Evolutionary conservation across 2,329 filamentous ascomycete species (phyloP).

Genomic region (Ascochyta rabiei): DNA sequence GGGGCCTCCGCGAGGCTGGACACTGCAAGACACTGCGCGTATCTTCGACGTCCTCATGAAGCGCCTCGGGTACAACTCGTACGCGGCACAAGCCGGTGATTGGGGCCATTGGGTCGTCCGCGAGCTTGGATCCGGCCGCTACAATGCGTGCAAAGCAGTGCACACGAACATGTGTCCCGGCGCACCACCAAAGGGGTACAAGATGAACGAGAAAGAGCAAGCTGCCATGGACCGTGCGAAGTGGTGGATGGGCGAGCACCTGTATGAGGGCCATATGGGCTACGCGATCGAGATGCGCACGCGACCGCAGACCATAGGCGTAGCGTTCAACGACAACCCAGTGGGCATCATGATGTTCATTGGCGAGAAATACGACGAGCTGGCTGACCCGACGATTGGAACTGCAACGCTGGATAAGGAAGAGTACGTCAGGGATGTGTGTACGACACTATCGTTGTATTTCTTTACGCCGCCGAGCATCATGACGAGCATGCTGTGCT

Average conservation of each 20-base stretch:
- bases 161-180: conserved; percentile 53
- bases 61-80: conserved; percentile 49
- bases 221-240: conserved; percentile 39
- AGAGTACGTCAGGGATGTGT: conserved; percentile 39
- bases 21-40: conserved; percentile 54
- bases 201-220: conserved; percentile 42
- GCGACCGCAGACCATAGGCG: conserved; percentile 52
- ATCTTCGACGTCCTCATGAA: conserved; percentile 35
- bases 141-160: conserved; percentile 47
- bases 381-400: conserved; percentile 38
- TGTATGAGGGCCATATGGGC: conserved; percentile 48
- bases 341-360: conserved; percentile 54
- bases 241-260: conserved; percentile 38
- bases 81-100: conserved; percentile 50
- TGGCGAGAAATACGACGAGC: conserved; percentile 53
- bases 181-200: conserved; percentile 38
- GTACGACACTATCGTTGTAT: conserved; percentile 39
- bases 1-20: conserved; percentile 38
- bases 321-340: conserved; percentile 52
- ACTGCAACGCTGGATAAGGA: conserved; percentile 39
- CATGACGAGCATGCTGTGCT: conserved; percentile 46
- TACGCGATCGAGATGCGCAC: conserved; percentile 53
- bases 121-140: conserved; percentile 46
- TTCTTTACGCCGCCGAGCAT: conserved; percentile 48
- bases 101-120: conserved; percentile 52